Conservation (phyloP, 495 filamentous ascomycete genomes). For the Penicillium silybi region DNA sequence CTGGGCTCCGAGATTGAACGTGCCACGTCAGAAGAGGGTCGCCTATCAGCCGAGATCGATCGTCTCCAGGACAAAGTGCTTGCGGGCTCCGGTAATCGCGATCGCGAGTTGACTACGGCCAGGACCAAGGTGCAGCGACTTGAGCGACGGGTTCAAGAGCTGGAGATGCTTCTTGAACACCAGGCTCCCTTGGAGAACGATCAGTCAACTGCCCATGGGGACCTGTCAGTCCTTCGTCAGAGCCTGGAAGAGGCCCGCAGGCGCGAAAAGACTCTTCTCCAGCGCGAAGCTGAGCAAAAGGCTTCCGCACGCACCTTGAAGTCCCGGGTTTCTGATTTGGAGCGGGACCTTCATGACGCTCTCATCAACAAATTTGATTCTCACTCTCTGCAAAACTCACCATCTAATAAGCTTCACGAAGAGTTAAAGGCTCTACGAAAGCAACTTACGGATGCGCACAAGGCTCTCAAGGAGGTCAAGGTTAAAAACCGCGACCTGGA, state of each 20-base stretch:
- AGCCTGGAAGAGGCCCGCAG: slow-evolving; percentile 60
- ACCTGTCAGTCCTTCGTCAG: slow-evolving; percentile 55
- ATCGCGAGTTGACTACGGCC: slow-evolving; percentile 47
- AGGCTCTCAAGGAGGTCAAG: slow-evolving; percentile 55
- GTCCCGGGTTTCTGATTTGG: slow-evolving; percentile 51
- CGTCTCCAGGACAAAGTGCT: slow-evolving; percentile 49
- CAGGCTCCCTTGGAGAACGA: slow-evolving; percentile 32
- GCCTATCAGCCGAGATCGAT: slow-evolving; percentile 54
- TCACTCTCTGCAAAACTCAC: slow-evolving; percentile 46
- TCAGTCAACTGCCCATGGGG: slow-evolving; percentile 44
- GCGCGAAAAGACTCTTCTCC: slow-evolving; percentile 58
- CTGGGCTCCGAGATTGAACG: slow-evolving; percentile 53
- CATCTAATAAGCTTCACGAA: slow-evolving; percentile 52
- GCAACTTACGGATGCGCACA: slow-evolving; percentile 59
- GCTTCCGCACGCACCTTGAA: slow-evolving; percentile 50
- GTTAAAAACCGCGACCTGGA: slow-evolving; percentile 47
- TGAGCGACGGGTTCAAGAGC: slow-evolving; percentile 54
- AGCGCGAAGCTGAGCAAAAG: slow-evolving; percentile 61
- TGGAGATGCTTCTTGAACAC: slow-evolving; percentile 52
- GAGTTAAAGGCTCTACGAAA: slow-evolving; percentile 60
- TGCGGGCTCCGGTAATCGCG: slow-evolving; percentile 38
- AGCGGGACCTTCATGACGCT: slow-evolving; percentile 52
- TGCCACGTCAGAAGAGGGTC: slow-evolving; percentile 52
- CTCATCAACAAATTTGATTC: slow-evolving; percentile 47
- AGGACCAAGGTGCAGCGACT: slow-evolving; percentile 56